Evolutionary conservation across 768 basidiomycete genomes (phyloP).

Genomic region (Rhodotorula toruloides): DNA sequence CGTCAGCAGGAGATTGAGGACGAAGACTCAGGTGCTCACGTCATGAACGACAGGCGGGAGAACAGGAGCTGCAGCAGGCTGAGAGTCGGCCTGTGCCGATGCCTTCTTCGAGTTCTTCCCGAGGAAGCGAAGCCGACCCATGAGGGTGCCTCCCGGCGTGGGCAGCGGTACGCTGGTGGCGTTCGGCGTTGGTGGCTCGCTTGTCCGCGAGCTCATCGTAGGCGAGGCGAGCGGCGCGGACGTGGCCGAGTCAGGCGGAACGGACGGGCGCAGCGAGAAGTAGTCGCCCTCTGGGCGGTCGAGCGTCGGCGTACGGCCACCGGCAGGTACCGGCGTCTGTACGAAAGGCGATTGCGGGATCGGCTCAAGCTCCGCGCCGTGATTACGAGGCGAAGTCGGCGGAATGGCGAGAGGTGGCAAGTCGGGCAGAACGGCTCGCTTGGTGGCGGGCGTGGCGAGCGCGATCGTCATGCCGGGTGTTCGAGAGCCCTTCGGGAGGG

Average conservation of each 20-base stretch:
- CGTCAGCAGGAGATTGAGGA: not conserved
- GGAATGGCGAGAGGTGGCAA: not conserved
- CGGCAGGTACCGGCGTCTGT: not conserved
- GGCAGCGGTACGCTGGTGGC: conserved; percentile 53
- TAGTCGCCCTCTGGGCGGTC: conserved; percentile 30
- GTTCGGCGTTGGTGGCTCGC: conserved; percentile 39
- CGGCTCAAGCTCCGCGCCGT: conserved; percentile 20
- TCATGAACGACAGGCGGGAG: conserved; percentile 14
- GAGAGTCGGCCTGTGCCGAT: conserved; percentile 39
- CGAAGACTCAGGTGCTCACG: conserved; percentile 21
- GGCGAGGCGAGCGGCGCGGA: not conserved
- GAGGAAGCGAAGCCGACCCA: conserved; percentile 63
- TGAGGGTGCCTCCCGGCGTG: conserved; percentile 50
- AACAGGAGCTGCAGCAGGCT: not conserved
- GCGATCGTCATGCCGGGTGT: conserved; percentile 48
- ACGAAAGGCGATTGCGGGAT: conserved; percentile 23
- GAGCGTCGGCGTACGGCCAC: conserved; percentile 28
- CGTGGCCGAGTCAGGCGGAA: not conserved
- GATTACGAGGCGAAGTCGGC: conserved; percentile 10
- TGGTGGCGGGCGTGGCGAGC: conserved; percentile 63
- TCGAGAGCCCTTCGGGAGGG: conserved; percentile 10
- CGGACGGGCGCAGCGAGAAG: conserved; percentile 29
- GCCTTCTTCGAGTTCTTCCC: conserved; percentile 57
- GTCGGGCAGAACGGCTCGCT: conserved; percentile 26
- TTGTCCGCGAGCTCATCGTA: not conserved